Base-by-base conservation (phyloP, 805 yeast species). In the Tetrapisispora taiwanensis region DNA sequence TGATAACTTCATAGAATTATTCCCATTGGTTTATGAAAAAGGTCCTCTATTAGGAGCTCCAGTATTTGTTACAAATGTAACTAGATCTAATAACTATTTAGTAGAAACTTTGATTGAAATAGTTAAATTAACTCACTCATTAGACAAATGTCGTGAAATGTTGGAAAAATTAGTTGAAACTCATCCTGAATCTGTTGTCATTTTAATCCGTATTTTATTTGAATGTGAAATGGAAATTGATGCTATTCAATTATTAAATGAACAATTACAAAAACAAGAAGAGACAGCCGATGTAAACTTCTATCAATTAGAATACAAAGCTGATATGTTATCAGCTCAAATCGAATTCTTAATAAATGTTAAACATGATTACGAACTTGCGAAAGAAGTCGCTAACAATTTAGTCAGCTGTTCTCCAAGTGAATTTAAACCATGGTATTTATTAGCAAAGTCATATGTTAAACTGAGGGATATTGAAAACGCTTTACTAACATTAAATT, bases 401-500 rank as follows among this genome's bases (percentile, higher is more conserved):
- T 63, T 63, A 7, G 87, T 82, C 4, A 78, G 79, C 53, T 71
- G 80, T 2, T 71, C 83, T 0, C 95, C 95, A 3, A 80, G 88
- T 6, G 84, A 79, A 53, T 84, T 83, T 60, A 74, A 70, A 51
- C 76, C 87, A 2, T 84, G 95, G 95, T 72, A 81, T 3, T 63
- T 75, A 46, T 62, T 84, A 46, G 84, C 83, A 8, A 72, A 72
- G 52, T 74, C 77, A 1, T 83, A 84, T 59, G 75, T 83, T 33
- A 72, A 73, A 37, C 58, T 76, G 42, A 78, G 78, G 24, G 81
- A 82, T 60, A 76, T 77, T 58, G 89, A 83, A 57, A 75, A 81
- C 52, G 84, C 92, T 1, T 67, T 84, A 43, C 63, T 83, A 45
- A 76, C 88, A 1, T 68, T 84, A 51, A 84, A 84, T 54, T 79